phyloP scores from a whole-genome alignment of 163 green algal genomes.

The Chlorella variabilis region DNA sequence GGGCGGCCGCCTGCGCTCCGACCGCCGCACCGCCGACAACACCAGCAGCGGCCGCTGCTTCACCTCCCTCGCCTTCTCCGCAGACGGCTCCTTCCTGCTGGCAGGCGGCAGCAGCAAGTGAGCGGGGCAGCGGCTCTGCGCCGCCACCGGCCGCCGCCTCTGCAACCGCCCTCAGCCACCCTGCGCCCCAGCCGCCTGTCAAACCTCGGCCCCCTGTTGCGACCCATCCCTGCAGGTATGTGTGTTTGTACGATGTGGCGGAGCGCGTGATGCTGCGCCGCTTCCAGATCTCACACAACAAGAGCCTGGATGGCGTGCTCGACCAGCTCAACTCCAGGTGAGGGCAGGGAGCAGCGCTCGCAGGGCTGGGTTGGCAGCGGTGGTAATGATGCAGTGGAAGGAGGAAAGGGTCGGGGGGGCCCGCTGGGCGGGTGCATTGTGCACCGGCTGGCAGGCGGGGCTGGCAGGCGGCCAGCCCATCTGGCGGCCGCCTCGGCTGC shows the following conservation, averaged over 20 bases:
- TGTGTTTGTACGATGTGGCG: constrained; percentile 95
- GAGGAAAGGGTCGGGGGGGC: too few species aligned
- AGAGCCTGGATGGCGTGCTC: constrained; percentile 90
- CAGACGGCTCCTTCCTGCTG: constrained; percentile 90
- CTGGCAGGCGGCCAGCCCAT: too few species aligned
- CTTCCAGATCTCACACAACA: constrained; percentile 86
- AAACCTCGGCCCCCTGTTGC: too few species aligned
- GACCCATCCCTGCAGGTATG: constrained; percentile 68
- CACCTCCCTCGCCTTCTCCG: constrained; percentile 87
- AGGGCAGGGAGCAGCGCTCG: constrained; percentile 41
- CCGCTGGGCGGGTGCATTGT: too few species aligned
- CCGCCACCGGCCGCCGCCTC: too few species aligned
- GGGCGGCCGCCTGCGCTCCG: constrained; percentile 71
- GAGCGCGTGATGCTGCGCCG: constrained; percentile 90
- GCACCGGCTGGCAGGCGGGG: too few species aligned
- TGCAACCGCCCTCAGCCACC: too few species aligned
- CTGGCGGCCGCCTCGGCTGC: too few species aligned
- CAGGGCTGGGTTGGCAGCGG: too few species aligned
- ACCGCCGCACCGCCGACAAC: constrained; percentile 82
- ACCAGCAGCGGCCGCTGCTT: constrained; percentile 79
- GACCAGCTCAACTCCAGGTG: constrained; percentile 95
- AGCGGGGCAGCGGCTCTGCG: neutral
- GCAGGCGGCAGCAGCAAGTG: constrained; percentile 68
- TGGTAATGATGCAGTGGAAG: too few species aligned
- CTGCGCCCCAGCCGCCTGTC: neutral